Percentiles rank a stretch among this genome's conserved stretches.
Conservation (phyloP, 2,329 filamentous ascomycete species). For the Mycocentrospora acerina region DNA sequence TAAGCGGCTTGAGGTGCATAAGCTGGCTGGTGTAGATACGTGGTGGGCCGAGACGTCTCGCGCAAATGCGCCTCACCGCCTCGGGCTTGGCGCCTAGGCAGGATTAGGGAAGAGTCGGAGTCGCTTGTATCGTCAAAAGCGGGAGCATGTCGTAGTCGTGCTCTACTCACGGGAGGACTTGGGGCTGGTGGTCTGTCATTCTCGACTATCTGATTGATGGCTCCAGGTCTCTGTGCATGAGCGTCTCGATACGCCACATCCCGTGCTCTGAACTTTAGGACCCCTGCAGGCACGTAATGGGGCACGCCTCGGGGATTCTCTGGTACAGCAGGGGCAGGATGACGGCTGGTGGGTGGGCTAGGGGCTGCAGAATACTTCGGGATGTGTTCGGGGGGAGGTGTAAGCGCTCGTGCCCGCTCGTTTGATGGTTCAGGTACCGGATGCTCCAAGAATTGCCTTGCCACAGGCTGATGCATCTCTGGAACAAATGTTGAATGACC, state of each 20-base stretch:
- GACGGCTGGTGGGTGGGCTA: conserved; percentile 13
- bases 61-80: conserved; percentile 30
- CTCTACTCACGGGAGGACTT: conserved; percentile 34
- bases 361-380: conserved; percentile 5
- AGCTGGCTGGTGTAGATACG: conserved; percentile 4
- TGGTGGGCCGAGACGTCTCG: conserved; percentile 27
- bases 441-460: not conserved
- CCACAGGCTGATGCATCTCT: not conserved
- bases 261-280: conserved; percentile 18
- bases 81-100: conserved; percentile 25
- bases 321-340: conserved; percentile 16
- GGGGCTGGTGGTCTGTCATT: conserved; percentile 38
- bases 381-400: conserved; percentile 12
- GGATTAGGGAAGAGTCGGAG: conserved; percentile 34
- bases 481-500: no score
- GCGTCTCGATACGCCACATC: conserved; percentile 25
- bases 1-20: no score
- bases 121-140: conserved; percentile 38
- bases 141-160: conserved; percentile 29
- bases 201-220: conserved; percentile 24
- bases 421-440: not conserved
- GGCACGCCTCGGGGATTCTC: conserved; percentile 19
- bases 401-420: conserved; percentile 15
- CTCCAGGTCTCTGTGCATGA: conserved; percentile 26
- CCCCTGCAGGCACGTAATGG: conserved; percentile 22